phyloP scores from a whole-genome alignment of 352 stramenopile species.

The Globisporangium canariense region DNA sequence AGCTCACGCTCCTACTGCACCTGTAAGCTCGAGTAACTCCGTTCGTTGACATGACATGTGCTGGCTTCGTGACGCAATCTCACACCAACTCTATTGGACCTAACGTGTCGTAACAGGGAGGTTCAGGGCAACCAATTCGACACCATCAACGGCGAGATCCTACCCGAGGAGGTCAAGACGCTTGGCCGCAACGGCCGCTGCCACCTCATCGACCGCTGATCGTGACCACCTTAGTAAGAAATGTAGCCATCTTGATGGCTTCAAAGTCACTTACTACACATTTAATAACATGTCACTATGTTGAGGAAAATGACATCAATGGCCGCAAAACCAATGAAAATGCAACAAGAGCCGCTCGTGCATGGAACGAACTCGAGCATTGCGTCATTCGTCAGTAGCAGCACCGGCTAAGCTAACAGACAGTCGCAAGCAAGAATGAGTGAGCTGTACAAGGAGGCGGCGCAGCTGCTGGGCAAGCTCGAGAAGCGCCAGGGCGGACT shows the following conservation, averaged over 20 bases:
- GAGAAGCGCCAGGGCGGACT: constrained; percentile 75
- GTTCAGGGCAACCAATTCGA: constrained; percentile 58
- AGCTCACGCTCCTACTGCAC: constrained; percentile 46
- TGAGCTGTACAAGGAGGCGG: constrained; percentile 82
- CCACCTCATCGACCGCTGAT: constrained; percentile 21
- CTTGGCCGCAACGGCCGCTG: constrained; percentile 39
- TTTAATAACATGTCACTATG: neutral
- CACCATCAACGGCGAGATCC: constrained; percentile 22
- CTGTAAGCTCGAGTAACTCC: constrained; percentile 32
- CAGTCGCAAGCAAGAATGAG: constrained; percentile 40
- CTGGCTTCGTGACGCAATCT: neutral
- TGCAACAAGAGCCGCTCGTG: neutral
- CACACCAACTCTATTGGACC: neutral
- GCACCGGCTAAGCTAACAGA: too few species aligned
- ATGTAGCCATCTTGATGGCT: constrained; percentile 9
- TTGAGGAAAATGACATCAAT: neutral
- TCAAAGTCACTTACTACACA: constrained; percentile 8
- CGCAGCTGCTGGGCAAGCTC: constrained; percentile 71
- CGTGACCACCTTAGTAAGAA: neutral
- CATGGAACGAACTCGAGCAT: neutral
- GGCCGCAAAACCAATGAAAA: constrained; percentile 2
- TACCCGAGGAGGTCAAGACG: constrained; percentile 40
- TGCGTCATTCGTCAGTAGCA: neutral
- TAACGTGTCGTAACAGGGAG: constrained; percentile 26
- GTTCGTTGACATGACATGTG: neutral